Percentiles rank a stretch among this genome's conserved stretches.
phyloP scores from a whole-genome alignment of 1,284 basidiomycete species.

The Irpex rosettiformis region DNA sequence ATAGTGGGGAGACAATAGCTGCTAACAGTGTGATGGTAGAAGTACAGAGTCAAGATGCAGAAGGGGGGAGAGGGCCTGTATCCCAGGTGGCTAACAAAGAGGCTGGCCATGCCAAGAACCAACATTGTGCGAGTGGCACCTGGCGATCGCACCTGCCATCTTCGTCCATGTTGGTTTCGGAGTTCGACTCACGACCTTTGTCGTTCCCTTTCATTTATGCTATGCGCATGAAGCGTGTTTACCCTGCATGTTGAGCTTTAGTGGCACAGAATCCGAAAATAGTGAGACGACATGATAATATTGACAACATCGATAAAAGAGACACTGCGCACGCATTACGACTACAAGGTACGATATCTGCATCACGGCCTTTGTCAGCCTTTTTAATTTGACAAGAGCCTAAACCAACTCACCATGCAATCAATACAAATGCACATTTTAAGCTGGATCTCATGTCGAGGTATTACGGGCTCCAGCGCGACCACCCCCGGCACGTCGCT shows the following conservation, averaged over 20 bases:
- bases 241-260: neutral
- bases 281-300: neutral
- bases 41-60: neutral
- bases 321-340: neutral
- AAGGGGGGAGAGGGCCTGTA: neutral
- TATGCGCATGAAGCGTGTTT: too few relatives aligned
- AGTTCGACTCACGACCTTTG: neutral
- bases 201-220: neutral
- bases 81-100: neutral
- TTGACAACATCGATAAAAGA: neutral
- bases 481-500: conserved; percentile 35
- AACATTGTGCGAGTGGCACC: neutral
- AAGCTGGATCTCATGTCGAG: conserved; percentile 9
- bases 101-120: neutral
- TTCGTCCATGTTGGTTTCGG: neutral
- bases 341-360: neutral
- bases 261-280: neutral
- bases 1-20: neutral
- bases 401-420: neutral
- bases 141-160: neutral
- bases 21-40: neutral
- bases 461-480: conserved; percentile 19
- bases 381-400: neutral
- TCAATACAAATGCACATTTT: neutral
- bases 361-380: neutral